Evolutionary conservation across 768 basidiomycete species (phyloP).

Genomic region (Suillus tomentosus): DNA sequence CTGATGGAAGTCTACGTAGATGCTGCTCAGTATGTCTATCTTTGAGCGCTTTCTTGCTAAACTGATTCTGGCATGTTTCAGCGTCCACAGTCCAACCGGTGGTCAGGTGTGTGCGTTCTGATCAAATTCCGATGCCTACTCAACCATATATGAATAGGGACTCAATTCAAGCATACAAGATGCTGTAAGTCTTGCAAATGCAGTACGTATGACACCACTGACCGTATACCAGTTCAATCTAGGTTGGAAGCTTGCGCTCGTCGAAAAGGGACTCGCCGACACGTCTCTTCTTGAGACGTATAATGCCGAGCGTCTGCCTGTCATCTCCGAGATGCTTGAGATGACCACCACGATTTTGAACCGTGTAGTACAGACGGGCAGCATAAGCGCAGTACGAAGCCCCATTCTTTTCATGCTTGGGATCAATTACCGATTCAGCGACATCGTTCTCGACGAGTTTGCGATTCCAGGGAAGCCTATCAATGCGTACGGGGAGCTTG

Average conservation of each 20-base stretch:
- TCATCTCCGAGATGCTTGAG: constrained; percentile 43
- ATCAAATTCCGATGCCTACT: background rate
- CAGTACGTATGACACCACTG: background rate
- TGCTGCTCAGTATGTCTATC: background rate
- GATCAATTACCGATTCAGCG: constrained; percentile 19
- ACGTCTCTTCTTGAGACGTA: constrained; percentile 39
- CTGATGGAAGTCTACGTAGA: background rate
- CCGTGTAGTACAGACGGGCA: background rate
- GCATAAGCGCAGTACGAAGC: constrained; percentile 25
- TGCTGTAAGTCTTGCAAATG: constrained; percentile 29
- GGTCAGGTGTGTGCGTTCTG: background rate
- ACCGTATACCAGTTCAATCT: constrained; percentile 37
- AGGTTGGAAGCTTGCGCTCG: constrained; percentile 44
- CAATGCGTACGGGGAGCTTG: constrained; percentile 11
- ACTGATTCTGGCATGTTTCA: background rate
- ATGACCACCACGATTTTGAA: constrained; percentile 30
- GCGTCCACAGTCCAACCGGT: background rate
- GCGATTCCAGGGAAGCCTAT: background rate
- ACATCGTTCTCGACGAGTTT: constrained; percentile 17
- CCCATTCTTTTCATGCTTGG: constrained; percentile 32
- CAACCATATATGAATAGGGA: constrained; percentile 28
- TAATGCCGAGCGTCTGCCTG: constrained; percentile 42
- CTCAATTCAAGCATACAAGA: constrained; percentile 42
- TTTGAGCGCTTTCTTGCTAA: background rate
- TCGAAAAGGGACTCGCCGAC: constrained; percentile 34